Base-by-base conservation (phyloP, 257 asterid genomes). In the Nicotiana tomentosiformis region DNA sequence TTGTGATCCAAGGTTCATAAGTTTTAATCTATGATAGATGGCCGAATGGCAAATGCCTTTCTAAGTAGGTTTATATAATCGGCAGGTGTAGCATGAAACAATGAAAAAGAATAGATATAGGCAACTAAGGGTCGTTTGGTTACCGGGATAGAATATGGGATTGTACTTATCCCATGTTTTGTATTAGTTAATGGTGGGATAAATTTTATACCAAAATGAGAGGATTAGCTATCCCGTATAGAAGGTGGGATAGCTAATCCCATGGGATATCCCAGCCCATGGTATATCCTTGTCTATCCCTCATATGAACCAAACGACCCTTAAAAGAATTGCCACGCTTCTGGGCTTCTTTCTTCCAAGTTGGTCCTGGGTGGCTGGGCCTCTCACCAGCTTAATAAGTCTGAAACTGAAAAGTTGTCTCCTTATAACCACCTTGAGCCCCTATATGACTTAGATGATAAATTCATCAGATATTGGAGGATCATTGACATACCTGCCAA, bases 381-480 rank as follows among this genome's bases (percentile, higher is more conserved):
- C 70, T 30, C 72, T 66, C 72, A 30, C 72, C 32, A 66, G 72
- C 11, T 66, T 66, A 32, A 66, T n/a, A 30, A 26, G 72, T 30
- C 72, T 29, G 72, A 65, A 65, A 65, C 72, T 30, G 72, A 65
- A 33, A 66, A 66, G 76, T 66, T 66, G 76, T 66, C 51, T 33
- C 26, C 76, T 67, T 67, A 33, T 67, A 33, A 17, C 29, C 76
- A 33, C 76, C 51, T 67, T 67, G 51, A 67, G 51, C 49, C 76
- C 37, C 26, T 67, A 17, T 67, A 16, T 33, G 76, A 35, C 29
- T 17, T 20, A 6, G 76, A 67, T 67, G 76, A 67, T 67, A 33
- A 66, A 66, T 66, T 67, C 53, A 67, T 67, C 29, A 16, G 26
- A 67, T 32, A 37, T 15, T 67, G 7, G 26, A 67, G 26, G 76